Conservation (phyloP, 1,139 yeast genomes). For the Taphrina wiesneri region DNA sequence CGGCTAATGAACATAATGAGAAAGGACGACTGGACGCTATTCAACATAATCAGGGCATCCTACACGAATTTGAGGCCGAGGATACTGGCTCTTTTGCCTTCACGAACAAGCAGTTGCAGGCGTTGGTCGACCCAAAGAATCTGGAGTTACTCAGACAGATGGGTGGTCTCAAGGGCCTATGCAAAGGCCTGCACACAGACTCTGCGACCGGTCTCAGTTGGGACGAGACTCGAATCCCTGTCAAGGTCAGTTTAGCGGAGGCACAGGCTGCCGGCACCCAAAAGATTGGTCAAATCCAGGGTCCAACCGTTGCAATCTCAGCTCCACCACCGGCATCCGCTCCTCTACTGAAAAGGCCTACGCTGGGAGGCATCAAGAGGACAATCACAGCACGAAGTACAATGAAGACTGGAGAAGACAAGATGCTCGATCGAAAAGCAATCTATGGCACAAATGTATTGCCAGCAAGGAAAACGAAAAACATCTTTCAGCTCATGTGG, state of each 20-base stretch:
- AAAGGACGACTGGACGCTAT: constrained; percentile 1
- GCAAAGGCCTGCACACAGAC: constrained; percentile 44
- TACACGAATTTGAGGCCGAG: constrained; percentile 13
- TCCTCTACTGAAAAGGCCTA: constrained; percentile 33
- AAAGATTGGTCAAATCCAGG: not conserved
- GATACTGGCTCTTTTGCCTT: constrained; percentile 41
- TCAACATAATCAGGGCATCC: not conserved
- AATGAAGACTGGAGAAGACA: constrained; percentile 29
- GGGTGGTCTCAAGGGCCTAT: constrained; percentile 46
- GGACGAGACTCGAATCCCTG: constrained; percentile 40
- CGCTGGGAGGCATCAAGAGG: constrained; percentile 13
- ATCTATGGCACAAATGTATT: constrained; percentile 68
- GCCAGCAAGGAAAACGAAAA: constrained; percentile 68
- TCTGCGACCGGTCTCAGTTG: constrained; percentile 43
- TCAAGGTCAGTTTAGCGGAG: constrained; percentile 34
- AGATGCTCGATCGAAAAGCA: constrained; percentile 46
- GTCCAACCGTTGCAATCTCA: not conserved
- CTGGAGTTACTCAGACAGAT: constrained; percentile 45
- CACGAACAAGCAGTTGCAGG: constrained; percentile 45
- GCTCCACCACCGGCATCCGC: constrained; percentile 7
- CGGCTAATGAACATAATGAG: not conserved
- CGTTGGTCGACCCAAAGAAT: constrained; percentile 50
- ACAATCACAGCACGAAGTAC: constrained; percentile 24
- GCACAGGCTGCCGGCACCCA: constrained; percentile 18
- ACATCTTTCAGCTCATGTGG: constrained; percentile 67